phyloP scores from a whole-genome alignment of 805 yeast species.

The Kluyveromyces siamensis region DNA sequence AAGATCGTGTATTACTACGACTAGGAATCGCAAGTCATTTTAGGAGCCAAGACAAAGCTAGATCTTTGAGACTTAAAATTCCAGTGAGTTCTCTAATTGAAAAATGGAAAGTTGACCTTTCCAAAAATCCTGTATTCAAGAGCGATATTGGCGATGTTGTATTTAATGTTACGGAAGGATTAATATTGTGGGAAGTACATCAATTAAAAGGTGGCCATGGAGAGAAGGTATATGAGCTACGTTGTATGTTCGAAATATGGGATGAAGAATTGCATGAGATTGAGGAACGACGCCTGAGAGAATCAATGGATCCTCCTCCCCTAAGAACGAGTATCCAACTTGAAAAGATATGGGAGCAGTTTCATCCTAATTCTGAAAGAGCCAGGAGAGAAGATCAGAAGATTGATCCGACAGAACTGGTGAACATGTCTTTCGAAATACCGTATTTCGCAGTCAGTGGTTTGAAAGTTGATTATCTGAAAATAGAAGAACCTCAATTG shows the following conservation, averaged over 20 bases:
- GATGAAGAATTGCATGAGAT: conserved; percentile 19
- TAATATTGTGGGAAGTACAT: conserved; percentile 64
- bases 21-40: conserved; percentile 25
- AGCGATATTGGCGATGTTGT: conserved; percentile 63
- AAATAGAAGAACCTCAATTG: conserved; percentile 54
- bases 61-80: conserved; percentile 24
- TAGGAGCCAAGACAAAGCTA: conserved; percentile 27
- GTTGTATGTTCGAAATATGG: conserved; percentile 39
- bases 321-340: conserved; percentile 25
- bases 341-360: conserved; percentile 26
- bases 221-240: conserved; percentile 43
- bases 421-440: conserved; percentile 50
- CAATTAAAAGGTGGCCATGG: conserved; percentile 51
- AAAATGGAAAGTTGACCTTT: conserved; percentile 36
- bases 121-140: conserved; percentile 53
- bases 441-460: conserved; percentile 61
- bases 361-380: conserved; percentile 13
- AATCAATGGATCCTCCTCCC: conserved; percentile 32
- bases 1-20: conserved; percentile 16
- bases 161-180: conserved; percentile 61
- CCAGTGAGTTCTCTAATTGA: conserved; percentile 25
- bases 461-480: conserved; percentile 53
- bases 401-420: conserved; percentile 18
- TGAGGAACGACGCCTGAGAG: conserved; percentile 17
- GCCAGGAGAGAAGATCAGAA: neutral